phyloP scores from a whole-genome alignment of 129 eudicot genomes.

The Rutidosis leptorrhynchoides region DNA sequence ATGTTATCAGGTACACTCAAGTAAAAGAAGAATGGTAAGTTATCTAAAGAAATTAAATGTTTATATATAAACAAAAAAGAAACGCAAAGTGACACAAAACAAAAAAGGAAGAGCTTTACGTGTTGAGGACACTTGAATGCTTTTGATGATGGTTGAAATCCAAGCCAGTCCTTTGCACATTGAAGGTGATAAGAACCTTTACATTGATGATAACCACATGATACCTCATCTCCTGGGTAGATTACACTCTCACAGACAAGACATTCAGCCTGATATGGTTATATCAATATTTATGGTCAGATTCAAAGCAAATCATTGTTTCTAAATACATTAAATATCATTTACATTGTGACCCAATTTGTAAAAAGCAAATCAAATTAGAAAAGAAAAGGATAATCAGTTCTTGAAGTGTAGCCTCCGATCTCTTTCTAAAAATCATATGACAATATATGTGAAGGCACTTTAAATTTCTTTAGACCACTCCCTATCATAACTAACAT shows the following conservation, averaged over 20 bases:
- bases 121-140: slow-evolving; percentile 92
- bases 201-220: slow-evolving; percentile 72
- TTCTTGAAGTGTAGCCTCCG: neutral
- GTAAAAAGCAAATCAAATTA: neutral
- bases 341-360: neutral
- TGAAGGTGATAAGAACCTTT: slow-evolving; percentile 50
- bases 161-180: slow-evolving; percentile 56
- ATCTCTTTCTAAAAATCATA: neutral
- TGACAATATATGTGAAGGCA: neutral
- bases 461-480: neutral
- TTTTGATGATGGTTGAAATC: slow-evolving; percentile 39
- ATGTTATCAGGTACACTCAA: neutral
- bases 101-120: slow-evolving; percentile 39
- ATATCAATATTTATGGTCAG: neutral
- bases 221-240: slow-evolving; percentile 58
- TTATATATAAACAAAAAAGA: neutral
- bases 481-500: too few relatives aligned
- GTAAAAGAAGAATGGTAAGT: slow-evolving; percentile 1
- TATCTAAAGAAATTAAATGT: neutral
- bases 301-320: neutral
- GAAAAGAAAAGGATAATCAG: neutral
- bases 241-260: slow-evolving; percentile 51
- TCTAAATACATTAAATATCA: neutral
- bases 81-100: neutral
- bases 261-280: slow-evolving; percentile 58